These are phyloP conservation scores for Aspergillus heteromorphus DNA, from an alignment of 495 filamentous ascomycete genomes.

Conservation along the genomic window DNA sequence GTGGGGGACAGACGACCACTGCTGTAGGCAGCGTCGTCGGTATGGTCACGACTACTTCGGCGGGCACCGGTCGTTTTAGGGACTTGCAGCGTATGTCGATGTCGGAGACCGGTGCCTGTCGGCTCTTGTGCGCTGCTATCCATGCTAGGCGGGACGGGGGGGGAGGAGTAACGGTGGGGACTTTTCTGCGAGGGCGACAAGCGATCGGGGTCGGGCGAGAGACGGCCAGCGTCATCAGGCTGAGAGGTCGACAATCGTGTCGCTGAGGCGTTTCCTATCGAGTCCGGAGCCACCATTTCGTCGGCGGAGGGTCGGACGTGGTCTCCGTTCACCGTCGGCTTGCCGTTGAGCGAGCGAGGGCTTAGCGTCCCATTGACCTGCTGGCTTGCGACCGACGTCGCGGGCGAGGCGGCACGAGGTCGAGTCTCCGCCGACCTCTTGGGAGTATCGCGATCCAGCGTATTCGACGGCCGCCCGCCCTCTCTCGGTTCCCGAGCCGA, in stretches of 20 bases:
- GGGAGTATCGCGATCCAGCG: conserved; percentile 24
- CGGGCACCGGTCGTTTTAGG: conserved; percentile 51
- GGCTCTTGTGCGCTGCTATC: conserved; percentile 30
- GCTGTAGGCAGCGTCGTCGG: conserved; percentile 60
- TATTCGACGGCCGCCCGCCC: conserved; percentile 32
- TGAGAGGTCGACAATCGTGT: conserved; percentile 31
- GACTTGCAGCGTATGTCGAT: conserved; percentile 89
- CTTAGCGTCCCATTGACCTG: conserved; percentile 30
- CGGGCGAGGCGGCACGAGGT: conserved; percentile 26
- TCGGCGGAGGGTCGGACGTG: conserved; percentile 29
- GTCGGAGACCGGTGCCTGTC: conserved; percentile 53
- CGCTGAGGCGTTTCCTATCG: conserved; percentile 22
- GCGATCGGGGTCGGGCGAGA: conserved; percentile 36
- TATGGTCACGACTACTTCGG: conserved; percentile 50
- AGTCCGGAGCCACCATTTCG: conserved; percentile 26
- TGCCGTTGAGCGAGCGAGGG: conserved; percentile 27
- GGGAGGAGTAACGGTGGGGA: conserved; percentile 70
- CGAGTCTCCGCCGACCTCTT: conserved; percentile 31
- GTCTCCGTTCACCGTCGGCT: conserved; percentile 40
- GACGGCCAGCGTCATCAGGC: conserved; percentile 33
- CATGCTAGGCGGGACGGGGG: conserved; percentile 52
- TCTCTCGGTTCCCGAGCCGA: conserved; percentile 36
- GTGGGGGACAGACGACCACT: conserved; percentile 87
- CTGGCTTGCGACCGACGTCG: conserved; percentile 25
- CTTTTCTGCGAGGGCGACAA: conserved; percentile 35